These are phyloP conservation scores for Phlebopus sp. DNA, from an alignment of 1,284 basidiomycete species.

Conservation along the genomic window DNA sequence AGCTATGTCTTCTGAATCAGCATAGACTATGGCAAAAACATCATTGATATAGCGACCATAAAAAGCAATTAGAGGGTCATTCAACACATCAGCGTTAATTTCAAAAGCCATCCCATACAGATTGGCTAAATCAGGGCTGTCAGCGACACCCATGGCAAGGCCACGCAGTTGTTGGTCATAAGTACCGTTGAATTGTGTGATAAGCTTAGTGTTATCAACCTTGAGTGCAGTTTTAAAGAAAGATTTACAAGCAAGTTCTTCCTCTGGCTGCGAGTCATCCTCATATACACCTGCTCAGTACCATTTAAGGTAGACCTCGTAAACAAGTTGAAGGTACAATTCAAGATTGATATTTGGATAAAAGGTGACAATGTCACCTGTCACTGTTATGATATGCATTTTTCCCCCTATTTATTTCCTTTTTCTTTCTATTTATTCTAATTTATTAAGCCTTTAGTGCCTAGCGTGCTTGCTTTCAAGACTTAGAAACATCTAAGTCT, in stretches of 20 bases:
- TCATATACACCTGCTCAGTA: neutral
- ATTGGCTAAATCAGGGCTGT: conserved; percentile 24
- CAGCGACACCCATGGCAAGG: conserved; percentile 21
- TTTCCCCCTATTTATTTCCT: no score
- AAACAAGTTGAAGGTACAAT: no score
- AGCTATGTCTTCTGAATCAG: neutral
- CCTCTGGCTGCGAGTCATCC: neutral
- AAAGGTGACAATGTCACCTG: neutral
- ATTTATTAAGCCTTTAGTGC: no score
- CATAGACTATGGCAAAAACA: conserved; percentile 19
- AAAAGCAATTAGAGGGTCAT: conserved; percentile 8
- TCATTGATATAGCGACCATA: conserved; percentile 28
- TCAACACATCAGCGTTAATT: neutral
- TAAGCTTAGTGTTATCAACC: neutral
- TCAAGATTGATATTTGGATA: neutral
- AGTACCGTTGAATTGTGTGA: neutral
- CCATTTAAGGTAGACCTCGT: no score
- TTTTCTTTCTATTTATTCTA: no score
- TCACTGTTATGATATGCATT: no score
- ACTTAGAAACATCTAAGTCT: no score
- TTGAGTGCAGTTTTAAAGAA: neutral
- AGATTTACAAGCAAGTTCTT: neutral
- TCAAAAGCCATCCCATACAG: conserved; percentile 20
- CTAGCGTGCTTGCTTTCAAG: no score
- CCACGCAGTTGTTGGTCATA: neutral